These are phyloP conservation scores for Phytophthora hybrid DNA, from an alignment of 352 stramenopile genomes.

Conservation along the genomic window DNA sequence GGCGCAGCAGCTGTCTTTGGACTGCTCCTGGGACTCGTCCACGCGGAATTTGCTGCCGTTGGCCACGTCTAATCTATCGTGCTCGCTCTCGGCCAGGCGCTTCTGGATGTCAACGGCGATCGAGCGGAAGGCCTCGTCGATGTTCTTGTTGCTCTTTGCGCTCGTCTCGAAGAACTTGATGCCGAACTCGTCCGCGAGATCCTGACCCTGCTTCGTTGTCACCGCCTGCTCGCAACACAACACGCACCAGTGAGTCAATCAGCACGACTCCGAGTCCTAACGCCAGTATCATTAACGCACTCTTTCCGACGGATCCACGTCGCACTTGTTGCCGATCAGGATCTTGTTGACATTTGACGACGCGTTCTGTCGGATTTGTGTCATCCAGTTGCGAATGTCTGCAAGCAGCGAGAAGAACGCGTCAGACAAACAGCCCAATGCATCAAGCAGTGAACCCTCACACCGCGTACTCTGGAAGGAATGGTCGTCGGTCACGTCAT, in stretches of 20 bases:
- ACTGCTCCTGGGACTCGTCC: conserved; percentile 80
- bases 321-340: conserved; percentile 99
- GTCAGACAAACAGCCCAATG: background rate
- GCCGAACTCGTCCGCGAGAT: conserved; percentile 93
- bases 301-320: conserved; percentile 96
- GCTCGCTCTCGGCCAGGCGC: conserved; percentile 84
- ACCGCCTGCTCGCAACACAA: conserved; percentile 69
- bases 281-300: conserved; percentile 52
- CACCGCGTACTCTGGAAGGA: conserved; percentile 88
- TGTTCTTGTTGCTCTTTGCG: conserved; percentile 95
- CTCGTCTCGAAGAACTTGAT: conserved; percentile 96
- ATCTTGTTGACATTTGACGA: conserved; percentile 99
- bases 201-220: conserved; percentile 93
- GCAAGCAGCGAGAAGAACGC: background rate
- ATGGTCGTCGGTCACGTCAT: conserved; percentile 93
- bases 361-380: conserved; percentile 96
- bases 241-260: background rate
- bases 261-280: background rate
- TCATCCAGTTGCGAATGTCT: conserved; percentile 94
- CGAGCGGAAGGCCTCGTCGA: conserved; percentile 90
- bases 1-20: conserved; percentile 85
- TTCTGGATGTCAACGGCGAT: conserved; percentile 92
- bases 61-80: conserved; percentile 91
- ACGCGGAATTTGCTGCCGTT: conserved; percentile 89
- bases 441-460: background rate